Evolutionary conservation across 78 protist species (phyloP).

Genomic region (Bodo saltans): DNA sequence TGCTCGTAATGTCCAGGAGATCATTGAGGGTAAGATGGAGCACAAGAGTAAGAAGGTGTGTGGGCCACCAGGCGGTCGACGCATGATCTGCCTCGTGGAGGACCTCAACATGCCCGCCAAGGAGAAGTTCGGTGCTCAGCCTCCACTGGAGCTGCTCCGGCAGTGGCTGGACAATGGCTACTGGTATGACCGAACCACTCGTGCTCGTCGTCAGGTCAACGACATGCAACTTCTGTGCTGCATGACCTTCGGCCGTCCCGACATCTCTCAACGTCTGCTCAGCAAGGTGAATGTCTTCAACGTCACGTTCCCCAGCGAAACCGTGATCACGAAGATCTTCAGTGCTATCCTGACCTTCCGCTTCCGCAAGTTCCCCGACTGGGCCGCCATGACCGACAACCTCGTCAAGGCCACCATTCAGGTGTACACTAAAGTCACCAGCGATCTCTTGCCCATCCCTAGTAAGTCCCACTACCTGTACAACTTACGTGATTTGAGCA

Average conservation of each 20-base stretch:
- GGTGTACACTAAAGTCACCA: slow-evolving; percentile 32
- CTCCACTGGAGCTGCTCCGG: slow-evolving; percentile 75
- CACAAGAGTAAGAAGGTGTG: slow-evolving; percentile 46
- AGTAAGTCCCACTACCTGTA: slow-evolving; percentile 63
- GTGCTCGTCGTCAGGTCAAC: slow-evolving; percentile 27
- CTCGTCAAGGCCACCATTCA: slow-evolving; percentile 47
- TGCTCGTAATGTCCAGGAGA: slow-evolving; percentile 42
- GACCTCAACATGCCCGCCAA: slow-evolving; percentile 81
- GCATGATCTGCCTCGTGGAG: slow-evolving; percentile 59
- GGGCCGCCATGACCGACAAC: slow-evolving; percentile 30
- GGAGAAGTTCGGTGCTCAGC: slow-evolving; percentile 72
- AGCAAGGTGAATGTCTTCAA: slow-evolving; percentile 47
- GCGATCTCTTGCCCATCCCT: slow-evolving; percentile 61
- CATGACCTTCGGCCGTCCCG: slow-evolving; percentile 74
- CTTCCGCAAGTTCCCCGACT: slow-evolving; percentile 47
- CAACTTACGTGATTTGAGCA: slow-evolving; percentile 64
- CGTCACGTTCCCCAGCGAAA: slow-evolving; percentile 54
- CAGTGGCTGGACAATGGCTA: slow-evolving; percentile 72
- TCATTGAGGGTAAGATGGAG: slow-evolving; percentile 67
- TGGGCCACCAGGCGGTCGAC: slow-evolving; percentile 54
- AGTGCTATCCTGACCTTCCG: slow-evolving; percentile 27
- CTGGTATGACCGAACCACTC: slow-evolving; percentile 71
- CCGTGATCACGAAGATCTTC: slow-evolving; percentile 55
- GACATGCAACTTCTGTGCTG: slow-evolving; percentile 66
- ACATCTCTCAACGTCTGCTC: slow-evolving; percentile 48